Conservation (phyloP, 129 eudicot genomes). For the Kitagawia praeruptora region DNA sequence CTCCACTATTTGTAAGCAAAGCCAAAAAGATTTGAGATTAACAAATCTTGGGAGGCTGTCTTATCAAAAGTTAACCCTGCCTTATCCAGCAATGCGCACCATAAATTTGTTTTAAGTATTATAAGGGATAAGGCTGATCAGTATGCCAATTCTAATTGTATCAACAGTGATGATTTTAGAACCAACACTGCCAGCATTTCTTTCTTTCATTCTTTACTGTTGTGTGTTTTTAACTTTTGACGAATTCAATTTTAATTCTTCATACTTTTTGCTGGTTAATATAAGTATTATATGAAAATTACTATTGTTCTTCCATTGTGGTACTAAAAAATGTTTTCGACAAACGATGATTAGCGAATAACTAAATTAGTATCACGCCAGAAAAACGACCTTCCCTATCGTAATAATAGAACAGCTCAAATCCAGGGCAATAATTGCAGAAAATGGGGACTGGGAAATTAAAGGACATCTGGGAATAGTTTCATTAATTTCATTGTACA, state of each 20-base stretch:
- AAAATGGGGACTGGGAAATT: neutral
- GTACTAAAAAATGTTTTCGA: no score
- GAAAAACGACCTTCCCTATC: neutral
- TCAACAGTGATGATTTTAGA: neutral
- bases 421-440: slow-evolving; percentile 10
- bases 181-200: neutral
- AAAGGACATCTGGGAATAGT: neutral
- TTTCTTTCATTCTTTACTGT: neutral
- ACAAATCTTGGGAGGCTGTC: neutral
- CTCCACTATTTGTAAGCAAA: neutral
- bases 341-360: neutral
- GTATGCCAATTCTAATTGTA: neutral
- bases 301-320: no score
- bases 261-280: no score
- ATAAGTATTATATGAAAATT: no score
- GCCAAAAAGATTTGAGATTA: neutral
- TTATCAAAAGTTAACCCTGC: neutral
- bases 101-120: neutral
- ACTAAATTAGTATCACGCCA: neutral
- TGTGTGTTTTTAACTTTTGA: no score
- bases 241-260: no score
- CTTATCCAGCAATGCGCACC: neutral
- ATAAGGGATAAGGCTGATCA: no score
- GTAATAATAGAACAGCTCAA: neutral
- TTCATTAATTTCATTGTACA: slow-evolving; percentile 1